Evolutionary conservation across 2,329 filamentous ascomycete species (phyloP).

Genomic region (Arthrobotrys musiformis): DNA sequence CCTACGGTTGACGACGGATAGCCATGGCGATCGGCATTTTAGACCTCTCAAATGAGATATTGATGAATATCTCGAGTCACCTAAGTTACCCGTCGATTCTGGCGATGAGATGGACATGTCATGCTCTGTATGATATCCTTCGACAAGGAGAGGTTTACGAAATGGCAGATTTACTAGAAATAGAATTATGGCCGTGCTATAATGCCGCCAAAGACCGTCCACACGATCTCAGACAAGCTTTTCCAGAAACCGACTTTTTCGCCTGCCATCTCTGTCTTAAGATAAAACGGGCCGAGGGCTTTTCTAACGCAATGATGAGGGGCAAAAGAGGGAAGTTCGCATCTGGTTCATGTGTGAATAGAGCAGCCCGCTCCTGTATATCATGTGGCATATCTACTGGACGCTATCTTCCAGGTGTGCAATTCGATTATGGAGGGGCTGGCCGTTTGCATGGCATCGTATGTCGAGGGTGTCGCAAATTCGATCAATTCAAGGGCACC

Average conservation of each 20-base stretch:
- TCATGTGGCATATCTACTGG: conserved; percentile 8
- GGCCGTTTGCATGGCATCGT: conserved; percentile 6
- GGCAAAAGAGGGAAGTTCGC: conserved; percentile 27
- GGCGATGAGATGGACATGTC: conserved; percentile 10
- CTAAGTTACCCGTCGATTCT: conserved; percentile 15
- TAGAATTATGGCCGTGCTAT: conserved; percentile 25
- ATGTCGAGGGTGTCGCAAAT: conserved; percentile 4
- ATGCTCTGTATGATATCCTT: neutral
- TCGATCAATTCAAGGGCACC: neutral
- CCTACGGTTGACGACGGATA: neutral
- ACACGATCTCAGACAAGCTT: conserved; percentile 5
- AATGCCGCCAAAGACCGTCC: conserved; percentile 10
- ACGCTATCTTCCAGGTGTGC: conserved; percentile 7
- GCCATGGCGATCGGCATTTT: conserved; percentile 28
- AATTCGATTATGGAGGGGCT: conserved; percentile 28
- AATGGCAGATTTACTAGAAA: conserved; percentile 25
- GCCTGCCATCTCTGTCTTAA: conserved; percentile 29
- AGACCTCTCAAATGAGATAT: conserved; percentile 16
- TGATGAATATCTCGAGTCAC: neutral
- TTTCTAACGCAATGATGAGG: conserved; percentile 44
- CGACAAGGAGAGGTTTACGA: neutral
- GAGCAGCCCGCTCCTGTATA: conserved; percentile 21
- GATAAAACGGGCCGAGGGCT: conserved; percentile 16
- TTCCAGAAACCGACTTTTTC: conserved; percentile 14
- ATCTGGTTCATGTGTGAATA: neutral